Conservation (phyloP, 257 asterid genomes). For the Salvia splendens region DNA sequence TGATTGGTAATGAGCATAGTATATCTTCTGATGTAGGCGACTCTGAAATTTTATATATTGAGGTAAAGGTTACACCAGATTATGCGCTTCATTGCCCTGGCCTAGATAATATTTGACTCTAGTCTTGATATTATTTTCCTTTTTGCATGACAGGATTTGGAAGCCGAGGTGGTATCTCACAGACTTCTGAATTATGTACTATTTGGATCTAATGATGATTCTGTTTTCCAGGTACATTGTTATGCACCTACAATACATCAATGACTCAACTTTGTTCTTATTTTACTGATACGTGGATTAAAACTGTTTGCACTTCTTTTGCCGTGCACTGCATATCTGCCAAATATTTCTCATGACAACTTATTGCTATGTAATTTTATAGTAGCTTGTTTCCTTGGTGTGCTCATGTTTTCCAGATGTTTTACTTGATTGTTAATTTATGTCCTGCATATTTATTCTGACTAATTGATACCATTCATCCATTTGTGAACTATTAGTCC, state of each 20-base stretch:
- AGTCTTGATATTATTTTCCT: conserved; percentile 18
- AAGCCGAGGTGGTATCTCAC: conserved; percentile 38
- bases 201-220: conserved; percentile 56
- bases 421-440: no score
- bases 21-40: conserved; percentile 43
- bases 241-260: background rate
- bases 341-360: background rate
- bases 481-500: background rate
- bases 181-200: conserved; percentile 43
- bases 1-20: conserved; percentile 47
- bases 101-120: background rate
- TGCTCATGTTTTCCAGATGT: background rate
- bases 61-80: conserved; percentile 52
- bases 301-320: conserved; percentile 1
- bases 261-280: background rate
- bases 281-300: background rate
- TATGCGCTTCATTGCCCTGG: conserved; percentile 18
- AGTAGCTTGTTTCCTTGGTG: background rate
- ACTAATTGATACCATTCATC: background rate
- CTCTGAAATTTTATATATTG: conserved; percentile 49
- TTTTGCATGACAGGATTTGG: conserved; percentile 50
- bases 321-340: conserved; percentile 5
- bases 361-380: background rate
- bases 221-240: conserved; percentile 71
- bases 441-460: background rate